A percentile compares a stretch with the other conserved stretches of the same genome.
phyloP scores from a whole-genome alignment of 345 rosid species.

The Fremontodendron californicum region DNA sequence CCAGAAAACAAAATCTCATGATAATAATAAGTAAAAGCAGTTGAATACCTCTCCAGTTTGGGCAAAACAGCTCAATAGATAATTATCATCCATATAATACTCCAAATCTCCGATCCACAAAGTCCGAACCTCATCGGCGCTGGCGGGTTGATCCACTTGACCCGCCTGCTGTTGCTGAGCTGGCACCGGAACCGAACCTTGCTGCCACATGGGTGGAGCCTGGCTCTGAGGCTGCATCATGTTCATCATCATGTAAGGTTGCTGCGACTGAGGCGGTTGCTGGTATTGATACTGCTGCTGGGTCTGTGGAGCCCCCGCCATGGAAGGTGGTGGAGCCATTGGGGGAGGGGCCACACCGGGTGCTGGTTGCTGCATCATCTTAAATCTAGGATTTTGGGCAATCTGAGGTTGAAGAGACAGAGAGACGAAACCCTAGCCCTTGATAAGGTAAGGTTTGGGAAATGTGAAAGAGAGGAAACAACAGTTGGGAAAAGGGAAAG shows the following conservation, averaged over 20 bases:
- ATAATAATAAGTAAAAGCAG: background rate
- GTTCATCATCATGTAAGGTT: constrained; percentile 48
- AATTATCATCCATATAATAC: constrained; percentile 93
- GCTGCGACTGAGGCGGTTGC: constrained; percentile 42
- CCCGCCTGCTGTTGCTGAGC: constrained; percentile 32
- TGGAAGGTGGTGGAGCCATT: no score
- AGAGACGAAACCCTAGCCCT: constrained; percentile 31
- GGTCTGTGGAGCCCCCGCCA: no score
- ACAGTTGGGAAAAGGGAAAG: background rate
- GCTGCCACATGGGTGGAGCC: constrained; percentile 66
- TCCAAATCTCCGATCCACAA: constrained; percentile 96
- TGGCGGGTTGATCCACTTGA: constrained; percentile 32
- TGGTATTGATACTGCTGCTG: constrained; percentile 48
- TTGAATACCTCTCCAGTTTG: constrained; percentile 58
- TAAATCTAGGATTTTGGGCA: no score
- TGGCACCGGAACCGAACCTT: constrained; percentile 15
- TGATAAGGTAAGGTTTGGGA: constrained; percentile 13
- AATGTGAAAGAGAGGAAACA: background rate
- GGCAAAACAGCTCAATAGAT: constrained; percentile 52
- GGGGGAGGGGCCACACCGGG: constrained; percentile 34
- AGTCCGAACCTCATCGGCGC: constrained; percentile 76
- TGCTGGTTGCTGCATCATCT: constrained; percentile 68
- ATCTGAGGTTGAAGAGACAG: background rate
- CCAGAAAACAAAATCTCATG: background rate
- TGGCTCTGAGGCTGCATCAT: constrained; percentile 38